Base-by-base conservation (phyloP, 345 rosid species). In the Citrus inodora region DNA sequence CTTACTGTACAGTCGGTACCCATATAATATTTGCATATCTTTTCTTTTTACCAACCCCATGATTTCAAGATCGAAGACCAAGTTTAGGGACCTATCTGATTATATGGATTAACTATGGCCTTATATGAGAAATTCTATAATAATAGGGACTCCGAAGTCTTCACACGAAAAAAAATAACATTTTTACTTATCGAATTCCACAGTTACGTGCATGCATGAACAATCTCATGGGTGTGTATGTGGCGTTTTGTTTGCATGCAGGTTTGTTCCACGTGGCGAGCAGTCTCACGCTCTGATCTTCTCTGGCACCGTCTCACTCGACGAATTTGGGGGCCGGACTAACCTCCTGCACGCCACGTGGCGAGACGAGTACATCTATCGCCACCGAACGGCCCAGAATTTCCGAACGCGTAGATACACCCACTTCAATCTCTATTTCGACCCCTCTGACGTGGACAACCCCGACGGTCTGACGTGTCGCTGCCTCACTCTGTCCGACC, bases 191-290 rank as follows among this genome's bases (percentile, higher is more conserved):
- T 17, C 35, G 27, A n/a, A 35, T 37, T 66, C 9, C 25, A 35
- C 58, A 11, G 51, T 53, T 33, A 65, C 72, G 73, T 82, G 76
- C 24, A 25, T 81, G 78, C 81, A 60, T 64, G 74, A 14, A 21
- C 53, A 1, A 64, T 67, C 14, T 76, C 51, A 42, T 73, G 62
- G 51, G 17, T 13, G 11, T 1, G 32, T 48, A 22, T 9, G 67
- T 67, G 80, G 70, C 66, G 51, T 21, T 40, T 28, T 3, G 24
- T 37, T 58, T 56, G 46, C 55, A 60, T 70, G 76, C 83, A 94
- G 98, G 98, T 94, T 0, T 94, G 97, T 68, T 84, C 97, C 75
- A 96, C 96, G 84, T 96, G 99, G 99, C 96, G 85, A 9, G 91
- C 94, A 1, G 87, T 94, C 3, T 94, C 95, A 9, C 92, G 86